Conservation (phyloP, 306 rosid genomes). For the Senna siamea region DNA sequence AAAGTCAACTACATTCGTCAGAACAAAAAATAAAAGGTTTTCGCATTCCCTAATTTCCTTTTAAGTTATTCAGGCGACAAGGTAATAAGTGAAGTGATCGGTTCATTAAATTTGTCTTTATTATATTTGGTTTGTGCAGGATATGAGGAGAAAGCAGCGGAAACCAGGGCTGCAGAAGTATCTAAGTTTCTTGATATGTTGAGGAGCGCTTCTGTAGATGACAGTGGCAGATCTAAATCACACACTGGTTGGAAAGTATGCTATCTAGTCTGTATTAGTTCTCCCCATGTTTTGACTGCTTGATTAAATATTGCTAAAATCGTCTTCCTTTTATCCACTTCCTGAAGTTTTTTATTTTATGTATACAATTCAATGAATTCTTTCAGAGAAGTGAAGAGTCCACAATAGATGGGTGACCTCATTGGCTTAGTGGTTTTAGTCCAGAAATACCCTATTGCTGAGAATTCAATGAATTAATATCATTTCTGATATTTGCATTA, state of each 20-base stretch:
- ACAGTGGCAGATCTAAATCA: slow-evolving; percentile 41
- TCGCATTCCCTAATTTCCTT: slow-evolving; percentile 16
- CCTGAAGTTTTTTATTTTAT: not conserved
- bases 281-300: slow-evolving; percentile 29
- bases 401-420: slow-evolving; percentile 14
- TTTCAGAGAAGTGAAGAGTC: slow-evolving; percentile 23
- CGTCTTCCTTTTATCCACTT: not conserved
- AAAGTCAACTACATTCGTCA: slow-evolving; percentile 58
- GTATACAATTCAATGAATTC: slow-evolving; percentile 9
- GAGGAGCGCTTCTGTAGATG: slow-evolving; percentile 67
- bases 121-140: slow-evolving; percentile 49
- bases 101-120: slow-evolving; percentile 4
- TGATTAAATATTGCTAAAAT: not conserved
- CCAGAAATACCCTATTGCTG: slow-evolving; percentile 7
- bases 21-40: slow-evolving; percentile 56
- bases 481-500: slow-evolving; percentile 26
- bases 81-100: not conserved
- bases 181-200: slow-evolving; percentile 82
- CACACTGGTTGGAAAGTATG: slow-evolving; percentile 89
- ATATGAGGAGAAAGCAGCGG: slow-evolving; percentile 50
- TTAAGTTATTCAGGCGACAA: slow-evolving; percentile 17
- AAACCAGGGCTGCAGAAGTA: slow-evolving; percentile 66
- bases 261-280: slow-evolving; percentile 31
- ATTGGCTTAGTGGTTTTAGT: slow-evolving; percentile 24
- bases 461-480: slow-evolving; percentile 24